A percentile compares a stretch with the other conserved stretches of the same genome.
Evolutionary conservation across 2,329 filamentous ascomycete species (phyloP).

Genomic region (Alternaria conjuncta): DNA sequence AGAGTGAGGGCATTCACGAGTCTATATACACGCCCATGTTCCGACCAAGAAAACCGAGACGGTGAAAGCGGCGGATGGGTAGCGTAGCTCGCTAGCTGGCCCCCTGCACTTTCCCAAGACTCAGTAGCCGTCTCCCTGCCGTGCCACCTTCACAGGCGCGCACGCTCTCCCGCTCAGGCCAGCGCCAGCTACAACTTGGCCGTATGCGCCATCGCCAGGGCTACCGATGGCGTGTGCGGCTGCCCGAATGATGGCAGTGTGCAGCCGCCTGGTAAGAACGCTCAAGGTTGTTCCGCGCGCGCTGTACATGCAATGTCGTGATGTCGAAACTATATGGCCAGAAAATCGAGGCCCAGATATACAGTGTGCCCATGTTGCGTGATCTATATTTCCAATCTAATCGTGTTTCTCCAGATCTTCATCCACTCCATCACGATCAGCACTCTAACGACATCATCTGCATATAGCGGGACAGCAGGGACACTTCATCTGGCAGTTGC

Average conservation of each 20-base stretch:
- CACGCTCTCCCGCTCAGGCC: conserved; percentile 12
- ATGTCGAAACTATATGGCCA: not conserved
- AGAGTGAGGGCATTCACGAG: conserved; percentile 21
- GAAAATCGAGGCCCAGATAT: not conserved
- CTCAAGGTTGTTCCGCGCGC: not conserved
- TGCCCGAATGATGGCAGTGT: conserved; percentile 3
- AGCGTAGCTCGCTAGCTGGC: conserved; percentile 27
- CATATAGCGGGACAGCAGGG: not conserved
- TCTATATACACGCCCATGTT: conserved; percentile 27
- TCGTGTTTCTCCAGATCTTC: not conserved
- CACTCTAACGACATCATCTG: not conserved
- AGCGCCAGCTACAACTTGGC: conserved; percentile 13
- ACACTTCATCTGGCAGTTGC: not conserved
- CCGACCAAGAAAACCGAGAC: conserved; percentile 28
- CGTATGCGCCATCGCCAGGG: conserved; percentile 2
- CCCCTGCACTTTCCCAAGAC: conserved; percentile 10
- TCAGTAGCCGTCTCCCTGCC: conserved; percentile 30
- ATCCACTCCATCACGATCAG: not conserved
- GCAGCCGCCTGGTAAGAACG: not conserved
- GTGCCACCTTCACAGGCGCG: conserved; percentile 19
- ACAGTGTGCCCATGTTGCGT: not conserved
- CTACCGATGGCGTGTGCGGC: conserved; percentile 15
- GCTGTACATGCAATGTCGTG: not conserved
- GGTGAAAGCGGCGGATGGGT: conserved; percentile 34
- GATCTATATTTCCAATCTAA: not conserved